Conservation (phyloP, 2,329 filamentous ascomycete species). For the Lomentospora prolificans region DNA sequence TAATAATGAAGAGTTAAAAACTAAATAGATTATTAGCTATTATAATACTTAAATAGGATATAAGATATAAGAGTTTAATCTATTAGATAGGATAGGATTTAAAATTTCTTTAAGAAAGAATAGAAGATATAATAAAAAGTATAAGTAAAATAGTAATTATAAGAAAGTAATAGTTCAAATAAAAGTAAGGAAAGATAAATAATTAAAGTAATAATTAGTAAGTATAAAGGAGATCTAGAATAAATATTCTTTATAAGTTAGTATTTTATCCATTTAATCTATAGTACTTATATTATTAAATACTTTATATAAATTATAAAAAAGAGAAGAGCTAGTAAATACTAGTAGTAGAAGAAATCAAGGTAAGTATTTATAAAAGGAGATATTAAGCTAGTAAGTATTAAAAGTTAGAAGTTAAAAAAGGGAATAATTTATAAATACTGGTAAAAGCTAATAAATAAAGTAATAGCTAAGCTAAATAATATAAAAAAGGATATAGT, state of each 20-base stretch:
- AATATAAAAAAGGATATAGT: background rate
- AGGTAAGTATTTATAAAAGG: conserved; percentile 3
- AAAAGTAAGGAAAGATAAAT: background rate
- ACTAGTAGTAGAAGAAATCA: conserved; percentile 6
- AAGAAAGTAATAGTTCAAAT: background rate
- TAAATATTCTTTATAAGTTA: too few relatives aligned
- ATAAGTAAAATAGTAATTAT: background rate
- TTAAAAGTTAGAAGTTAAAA: conserved; percentile 1
- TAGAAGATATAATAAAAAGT: background rate
- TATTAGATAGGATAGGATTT: too few relatives aligned
- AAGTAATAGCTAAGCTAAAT: too few relatives aligned
- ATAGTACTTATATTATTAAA: conserved; percentile 5
- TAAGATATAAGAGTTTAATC: too few relatives aligned
- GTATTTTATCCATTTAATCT: too few relatives aligned
- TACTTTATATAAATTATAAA: conserved; percentile 1
- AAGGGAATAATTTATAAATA: background rate
- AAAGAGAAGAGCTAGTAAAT: conserved; percentile 7
- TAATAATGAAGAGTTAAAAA: too few relatives aligned
- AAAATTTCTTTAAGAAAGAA: background rate
- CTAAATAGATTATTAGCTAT: too few relatives aligned
- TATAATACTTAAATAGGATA: too few relatives aligned
- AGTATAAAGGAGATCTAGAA: too few relatives aligned
- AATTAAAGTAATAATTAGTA: background rate
- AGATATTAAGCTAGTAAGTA: too few relatives aligned
- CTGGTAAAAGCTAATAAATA: background rate